Percentiles rank a stretch among this genome's conserved stretches.
phyloP scores from a whole-genome alignment of 805 yeast species.

The Kluyveromyces lactis region DNA sequence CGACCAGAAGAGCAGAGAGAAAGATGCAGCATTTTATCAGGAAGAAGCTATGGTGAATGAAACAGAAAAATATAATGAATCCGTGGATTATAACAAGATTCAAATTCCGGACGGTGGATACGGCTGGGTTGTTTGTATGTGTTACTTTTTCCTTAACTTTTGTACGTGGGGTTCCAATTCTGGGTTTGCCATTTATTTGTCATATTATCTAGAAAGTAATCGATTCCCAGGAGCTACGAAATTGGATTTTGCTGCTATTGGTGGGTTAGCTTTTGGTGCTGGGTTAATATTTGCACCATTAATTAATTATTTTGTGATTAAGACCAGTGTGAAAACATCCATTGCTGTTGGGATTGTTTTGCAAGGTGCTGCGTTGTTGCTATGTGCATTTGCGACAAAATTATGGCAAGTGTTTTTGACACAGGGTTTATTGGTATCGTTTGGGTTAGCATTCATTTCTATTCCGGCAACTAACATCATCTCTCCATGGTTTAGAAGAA shows the following conservation, averaged over 20 bases:
- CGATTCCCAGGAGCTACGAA: constrained; percentile 34
- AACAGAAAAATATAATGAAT: too few species aligned
- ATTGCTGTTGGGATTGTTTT: constrained; percentile 35
- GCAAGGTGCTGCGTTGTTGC: constrained; percentile 39
- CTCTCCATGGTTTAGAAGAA: constrained; percentile 50
- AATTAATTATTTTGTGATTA: constrained; percentile 37
- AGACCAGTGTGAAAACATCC: constrained; percentile 32
- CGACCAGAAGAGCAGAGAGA: too few species aligned
- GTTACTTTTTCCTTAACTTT: constrained; percentile 34
- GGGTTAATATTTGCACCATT: constrained; percentile 41
- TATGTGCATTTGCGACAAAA: constrained; percentile 40
- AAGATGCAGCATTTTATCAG: too few species aligned
- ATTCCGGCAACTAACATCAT: constrained; percentile 39
- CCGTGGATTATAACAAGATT: constrained; percentile 2
- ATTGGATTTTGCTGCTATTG: constrained; percentile 43
- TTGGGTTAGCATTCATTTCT: constrained; percentile 43
- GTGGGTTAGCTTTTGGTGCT: constrained; percentile 48
- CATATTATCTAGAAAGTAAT: constrained; percentile 36
- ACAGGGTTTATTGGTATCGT: constrained; percentile 45
- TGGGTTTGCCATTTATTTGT: constrained; percentile 43
- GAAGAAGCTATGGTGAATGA: too few species aligned
- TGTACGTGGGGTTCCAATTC: constrained; percentile 52
- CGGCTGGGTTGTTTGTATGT: constrained; percentile 43
- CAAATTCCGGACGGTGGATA: constrained; percentile 37
- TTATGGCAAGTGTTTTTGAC: constrained; percentile 48